These are phyloP conservation scores for Sarocladium brachiariae DNA, from an alignment of 2,329 filamentous ascomycete genomes.

Conservation along the genomic window DNA sequence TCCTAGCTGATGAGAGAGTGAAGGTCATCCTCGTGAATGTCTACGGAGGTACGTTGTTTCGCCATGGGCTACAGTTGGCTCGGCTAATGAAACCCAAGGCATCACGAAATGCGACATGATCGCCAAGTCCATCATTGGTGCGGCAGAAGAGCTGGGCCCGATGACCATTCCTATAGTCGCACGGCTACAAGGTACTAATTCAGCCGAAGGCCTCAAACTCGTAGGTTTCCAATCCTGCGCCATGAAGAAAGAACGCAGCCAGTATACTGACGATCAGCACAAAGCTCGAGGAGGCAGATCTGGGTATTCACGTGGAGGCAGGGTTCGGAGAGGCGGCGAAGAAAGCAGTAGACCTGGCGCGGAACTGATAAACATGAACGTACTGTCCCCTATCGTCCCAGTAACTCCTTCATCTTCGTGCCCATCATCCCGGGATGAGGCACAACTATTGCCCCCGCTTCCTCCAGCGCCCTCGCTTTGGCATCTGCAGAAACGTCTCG, in stretches of 20 bases:
- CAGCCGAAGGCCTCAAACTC: conserved; percentile 30
- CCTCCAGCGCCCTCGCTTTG: conserved; percentile 27
- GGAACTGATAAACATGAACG: background rate
- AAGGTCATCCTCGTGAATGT: conserved; percentile 59
- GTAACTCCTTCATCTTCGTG: conserved; percentile 24
- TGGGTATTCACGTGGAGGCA: conserved; percentile 30
- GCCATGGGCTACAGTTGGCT: background rate
- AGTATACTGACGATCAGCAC: no score
- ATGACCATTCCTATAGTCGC: conserved; percentile 37
- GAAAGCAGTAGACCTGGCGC: conserved; percentile 26
- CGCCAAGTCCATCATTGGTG: conserved; percentile 39
- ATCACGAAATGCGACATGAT: conserved; percentile 45
- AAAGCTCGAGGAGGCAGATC: conserved; percentile 27
- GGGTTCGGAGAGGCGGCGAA: conserved; percentile 30
- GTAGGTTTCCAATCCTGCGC: conserved; percentile 24
- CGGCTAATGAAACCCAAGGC: conserved; percentile 22
- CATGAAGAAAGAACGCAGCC: no score
- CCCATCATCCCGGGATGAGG: conserved; percentile 33
- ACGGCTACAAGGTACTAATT: conserved; percentile 41
- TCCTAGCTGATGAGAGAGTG: conserved; percentile 65
- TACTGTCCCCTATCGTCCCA: conserved; percentile 12
- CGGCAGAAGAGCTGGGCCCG: conserved; percentile 28
- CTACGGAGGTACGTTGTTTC: conserved; percentile 30
- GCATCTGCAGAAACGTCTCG: conserved; percentile 24
- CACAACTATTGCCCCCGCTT: conserved; percentile 30